These are phyloP conservation scores for Phytomonas francai DNA, from an alignment of 208 protist species.

Conservation along the genomic window DNA sequence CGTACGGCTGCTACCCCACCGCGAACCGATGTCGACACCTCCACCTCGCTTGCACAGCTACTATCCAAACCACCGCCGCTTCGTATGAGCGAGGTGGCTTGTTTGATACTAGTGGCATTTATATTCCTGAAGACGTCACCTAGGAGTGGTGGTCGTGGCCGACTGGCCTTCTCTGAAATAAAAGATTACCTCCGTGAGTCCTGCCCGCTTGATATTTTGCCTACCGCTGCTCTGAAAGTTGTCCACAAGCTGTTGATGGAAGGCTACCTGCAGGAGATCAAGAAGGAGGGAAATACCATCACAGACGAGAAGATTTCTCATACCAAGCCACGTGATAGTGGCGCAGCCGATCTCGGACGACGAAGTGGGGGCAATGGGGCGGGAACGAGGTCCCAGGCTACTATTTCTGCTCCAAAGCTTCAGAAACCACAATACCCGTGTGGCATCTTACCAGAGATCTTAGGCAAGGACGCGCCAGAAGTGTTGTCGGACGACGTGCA, in stretches of 20 bases:
- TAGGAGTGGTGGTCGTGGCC: conserved; percentile 36
- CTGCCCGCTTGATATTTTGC: conserved; percentile 47
- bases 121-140: conserved; percentile 32
- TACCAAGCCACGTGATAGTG: not conserved
- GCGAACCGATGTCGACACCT: not conserved
- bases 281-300: not conserved
- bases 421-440: not conserved
- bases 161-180: conserved; percentile 30
- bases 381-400: not conserved
- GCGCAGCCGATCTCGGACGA: not conserved
- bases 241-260: conserved; percentile 28
- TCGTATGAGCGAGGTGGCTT: conserved; percentile 21
- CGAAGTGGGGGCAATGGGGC: not conserved
- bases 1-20: not conserved
- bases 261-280: not conserved
- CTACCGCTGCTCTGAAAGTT: conserved; percentile 9
- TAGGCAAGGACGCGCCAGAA: not conserved
- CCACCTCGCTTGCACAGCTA: not conserved
- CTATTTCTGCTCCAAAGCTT: not conserved
- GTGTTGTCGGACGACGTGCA: not conserved
- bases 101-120: conserved; percentile 51
- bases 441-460: not conserved
- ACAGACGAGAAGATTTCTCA: not conserved
- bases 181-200: conserved; percentile 34
- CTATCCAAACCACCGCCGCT: not conserved